Evolutionary conservation across 139 green algal species (phyloP).

Genomic region (Deuterostichococcus epilithicus): DNA sequence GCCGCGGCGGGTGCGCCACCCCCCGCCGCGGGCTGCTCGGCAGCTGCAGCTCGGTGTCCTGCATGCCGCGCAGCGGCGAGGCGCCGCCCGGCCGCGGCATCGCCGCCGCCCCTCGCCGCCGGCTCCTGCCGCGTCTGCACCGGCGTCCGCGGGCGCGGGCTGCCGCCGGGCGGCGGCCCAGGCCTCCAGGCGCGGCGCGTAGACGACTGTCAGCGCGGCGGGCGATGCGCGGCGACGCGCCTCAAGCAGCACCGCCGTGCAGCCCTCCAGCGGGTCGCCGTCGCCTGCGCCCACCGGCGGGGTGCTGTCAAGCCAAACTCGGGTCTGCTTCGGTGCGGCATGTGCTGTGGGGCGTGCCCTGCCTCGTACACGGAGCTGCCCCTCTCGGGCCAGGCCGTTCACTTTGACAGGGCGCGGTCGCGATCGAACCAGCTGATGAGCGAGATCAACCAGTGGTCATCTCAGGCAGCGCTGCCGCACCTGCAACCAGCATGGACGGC

Average conservation of each 20-base stretch:
- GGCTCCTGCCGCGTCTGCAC: too few species aligned
- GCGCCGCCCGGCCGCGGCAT: too few species aligned
- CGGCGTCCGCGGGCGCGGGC: not conserved
- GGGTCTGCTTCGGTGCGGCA: not conserved
- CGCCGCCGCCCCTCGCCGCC: too few species aligned
- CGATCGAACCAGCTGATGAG: not conserved
- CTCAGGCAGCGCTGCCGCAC: constrained; percentile 21
- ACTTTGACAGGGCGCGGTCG: not conserved
- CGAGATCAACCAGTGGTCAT: constrained; percentile 5
- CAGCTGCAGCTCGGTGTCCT: not conserved
- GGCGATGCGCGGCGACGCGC: too few species aligned
- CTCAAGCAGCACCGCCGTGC: not conserved
- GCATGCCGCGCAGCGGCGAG: not conserved
- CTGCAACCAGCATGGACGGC: constrained; percentile 26
- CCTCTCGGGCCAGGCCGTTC: not conserved
- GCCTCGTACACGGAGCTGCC: not conserved
- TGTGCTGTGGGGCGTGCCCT: not conserved
- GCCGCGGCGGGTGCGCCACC: not conserved
- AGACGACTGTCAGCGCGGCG: constrained; percentile 9
- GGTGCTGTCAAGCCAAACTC: too few species aligned
- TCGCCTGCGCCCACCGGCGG: too few species aligned
- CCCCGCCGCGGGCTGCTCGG: not conserved
- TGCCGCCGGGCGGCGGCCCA: constrained; percentile 17
- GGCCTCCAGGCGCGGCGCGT: constrained; percentile 24
- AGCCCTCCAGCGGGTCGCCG: not conserved